These are phyloP conservation scores for Pythium volutum DNA, from an alignment of 352 stramenopile species.

Conservation along the genomic window DNA sequence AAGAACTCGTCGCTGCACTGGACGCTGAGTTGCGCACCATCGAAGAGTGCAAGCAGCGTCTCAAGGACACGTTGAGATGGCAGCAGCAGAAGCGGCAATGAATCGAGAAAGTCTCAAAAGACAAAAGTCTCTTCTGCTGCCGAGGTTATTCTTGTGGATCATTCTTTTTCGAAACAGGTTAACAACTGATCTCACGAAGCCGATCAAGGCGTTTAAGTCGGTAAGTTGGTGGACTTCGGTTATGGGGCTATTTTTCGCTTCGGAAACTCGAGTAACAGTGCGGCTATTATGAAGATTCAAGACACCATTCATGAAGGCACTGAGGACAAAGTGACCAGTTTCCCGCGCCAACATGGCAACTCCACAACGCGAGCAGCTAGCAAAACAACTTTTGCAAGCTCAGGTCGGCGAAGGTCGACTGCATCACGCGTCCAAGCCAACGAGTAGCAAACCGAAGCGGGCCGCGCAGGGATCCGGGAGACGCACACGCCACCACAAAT, in stretches of 20 bases:
- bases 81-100: slow-evolving; percentile 4
- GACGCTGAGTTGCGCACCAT: slow-evolving; percentile 54
- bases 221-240: background rate
- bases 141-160: background rate
- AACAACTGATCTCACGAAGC: background rate
- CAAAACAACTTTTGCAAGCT: slow-evolving; percentile 42
- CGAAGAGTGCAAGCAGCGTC: slow-evolving; percentile 45
- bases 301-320: background rate
- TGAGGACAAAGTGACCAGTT: background rate
- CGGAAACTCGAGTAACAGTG: background rate
- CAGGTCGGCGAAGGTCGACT: background rate
- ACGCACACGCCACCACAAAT: slow-evolving; percentile 27
- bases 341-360: slow-evolving; percentile 31
- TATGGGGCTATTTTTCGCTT: background rate
- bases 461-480: slow-evolving; percentile 1
- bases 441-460: background rate
- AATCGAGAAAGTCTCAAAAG: background rate
- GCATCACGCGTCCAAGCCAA: slow-evolving; percentile 18
- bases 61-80: slow-evolving; percentile 61
- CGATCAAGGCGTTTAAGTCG: background rate
- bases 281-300: background rate
- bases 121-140: background rate
- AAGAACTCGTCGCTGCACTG: slow-evolving; percentile 32
- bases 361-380: slow-evolving; percentile 39
- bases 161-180: background rate